A percentile compares a stretch with the other conserved stretches of the same genome.
Evolutionary conservation across 495 filamentous ascomycete genomes (phyloP).

Genomic region (Aspergillus funiculosus): DNA sequence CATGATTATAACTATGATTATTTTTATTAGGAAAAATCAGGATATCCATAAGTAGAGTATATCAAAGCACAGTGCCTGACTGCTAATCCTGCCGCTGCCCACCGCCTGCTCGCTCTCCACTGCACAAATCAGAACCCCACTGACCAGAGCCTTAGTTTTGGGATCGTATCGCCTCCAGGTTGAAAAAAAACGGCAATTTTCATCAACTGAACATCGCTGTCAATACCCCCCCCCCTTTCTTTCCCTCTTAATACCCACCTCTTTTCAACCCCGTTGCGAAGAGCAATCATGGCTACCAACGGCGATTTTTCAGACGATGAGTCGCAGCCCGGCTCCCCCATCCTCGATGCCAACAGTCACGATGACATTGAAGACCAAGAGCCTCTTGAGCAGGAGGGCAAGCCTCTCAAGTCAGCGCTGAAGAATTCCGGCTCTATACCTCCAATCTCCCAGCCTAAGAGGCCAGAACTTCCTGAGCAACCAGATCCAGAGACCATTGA

Average conservation of each 20-base stretch:
- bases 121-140: conserved; percentile 38
- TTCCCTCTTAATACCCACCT: conserved; percentile 14
- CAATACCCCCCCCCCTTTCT: conserved; percentile 11
- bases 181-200: conserved; percentile 36
- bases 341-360: conserved; percentile 49
- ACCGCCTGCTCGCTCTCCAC: conserved; percentile 43
- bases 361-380: conserved; percentile 50
- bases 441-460: conserved; percentile 40
- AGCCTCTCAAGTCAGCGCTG: conserved; percentile 59
- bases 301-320: conserved; percentile 59
- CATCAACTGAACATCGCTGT: conserved; percentile 18
- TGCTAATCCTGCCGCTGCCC: conserved; percentile 18
- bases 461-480: conserved; percentile 74
- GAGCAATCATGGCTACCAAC: conserved; percentile 57
- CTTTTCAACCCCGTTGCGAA: conserved; percentile 11
- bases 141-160: conserved; percentile 19
- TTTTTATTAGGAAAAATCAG: too few species aligned
- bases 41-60: too few species aligned
- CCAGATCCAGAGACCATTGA: conserved; percentile 84
- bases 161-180: conserved; percentile 37
- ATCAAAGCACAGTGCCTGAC: too few species aligned
- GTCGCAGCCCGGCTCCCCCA: conserved; percentile 54
- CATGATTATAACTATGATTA: too few species aligned
- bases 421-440: conserved; percentile 51
- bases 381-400: conserved; percentile 45